Conservation (phyloP, 768 basidiomycete species). For the Glaciozyma antarctica region DNA sequence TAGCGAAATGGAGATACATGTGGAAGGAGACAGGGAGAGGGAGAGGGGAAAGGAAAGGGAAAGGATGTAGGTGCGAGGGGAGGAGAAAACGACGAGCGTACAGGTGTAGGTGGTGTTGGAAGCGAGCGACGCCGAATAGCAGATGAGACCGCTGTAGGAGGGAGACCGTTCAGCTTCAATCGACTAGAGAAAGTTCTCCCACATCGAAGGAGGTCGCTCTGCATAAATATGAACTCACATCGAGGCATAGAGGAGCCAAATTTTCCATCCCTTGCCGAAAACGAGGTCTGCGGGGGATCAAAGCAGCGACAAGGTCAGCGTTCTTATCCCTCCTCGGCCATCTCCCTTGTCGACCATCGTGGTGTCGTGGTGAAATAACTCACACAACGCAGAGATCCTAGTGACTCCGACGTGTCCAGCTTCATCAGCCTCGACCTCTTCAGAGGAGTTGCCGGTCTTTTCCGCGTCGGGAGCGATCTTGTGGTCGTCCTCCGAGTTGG, state of each 20-base stretch:
- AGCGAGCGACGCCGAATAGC: neutral
- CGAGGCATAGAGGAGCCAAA: neutral
- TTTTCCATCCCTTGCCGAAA: constrained; percentile 7
- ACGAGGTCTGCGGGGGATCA: too few species aligned
- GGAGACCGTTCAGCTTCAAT: neutral
- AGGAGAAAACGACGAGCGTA: neutral
- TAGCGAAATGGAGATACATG: too few species aligned
- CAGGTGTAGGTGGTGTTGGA: neutral
- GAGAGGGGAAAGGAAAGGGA: neutral
- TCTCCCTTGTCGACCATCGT: too few species aligned
- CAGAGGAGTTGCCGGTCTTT: neutral
- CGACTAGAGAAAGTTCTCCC: too few species aligned
- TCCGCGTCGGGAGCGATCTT: neutral
- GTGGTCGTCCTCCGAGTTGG: neutral
- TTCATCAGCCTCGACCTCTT: neutral
- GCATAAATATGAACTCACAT: constrained; percentile 3
- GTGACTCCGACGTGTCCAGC: neutral
- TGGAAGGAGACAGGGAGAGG: too few species aligned
- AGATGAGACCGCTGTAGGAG: neutral
- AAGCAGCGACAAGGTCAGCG: too few species aligned
- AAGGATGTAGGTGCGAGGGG: neutral
- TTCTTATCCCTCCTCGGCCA: too few species aligned
- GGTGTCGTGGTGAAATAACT: too few species aligned
- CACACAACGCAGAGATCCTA: neutral
- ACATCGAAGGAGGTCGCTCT: too few species aligned